These are phyloP conservation scores for Oryza coarctata DNA, from an alignment of 176 grass and related monocot species.

Conservation along the genomic window DNA sequence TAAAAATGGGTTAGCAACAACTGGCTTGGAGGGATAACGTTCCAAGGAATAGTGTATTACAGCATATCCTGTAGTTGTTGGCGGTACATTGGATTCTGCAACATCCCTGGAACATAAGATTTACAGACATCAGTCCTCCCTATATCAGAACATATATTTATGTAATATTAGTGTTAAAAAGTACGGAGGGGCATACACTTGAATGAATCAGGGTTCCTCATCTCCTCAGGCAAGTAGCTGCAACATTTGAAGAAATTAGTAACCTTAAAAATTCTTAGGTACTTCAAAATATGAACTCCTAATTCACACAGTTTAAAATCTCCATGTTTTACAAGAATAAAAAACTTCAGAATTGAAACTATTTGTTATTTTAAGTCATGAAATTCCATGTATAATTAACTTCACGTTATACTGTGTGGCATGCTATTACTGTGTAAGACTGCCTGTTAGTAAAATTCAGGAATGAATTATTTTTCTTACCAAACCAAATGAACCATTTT, in stretches of 20 bases:
- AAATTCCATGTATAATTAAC: constrained; percentile 15
- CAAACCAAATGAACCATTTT: constrained; percentile 19
- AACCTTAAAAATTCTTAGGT: constrained; percentile 10
- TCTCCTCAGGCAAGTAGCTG: constrained; percentile 97
- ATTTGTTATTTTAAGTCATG: constrained; percentile 1
- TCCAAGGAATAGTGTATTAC: constrained; percentile 50
- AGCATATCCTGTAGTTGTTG: constrained; percentile 97
- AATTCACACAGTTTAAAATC: neutral
- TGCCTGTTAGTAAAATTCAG: neutral
- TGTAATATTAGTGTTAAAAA: constrained; percentile 22
- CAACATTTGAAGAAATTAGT: constrained; percentile 42
- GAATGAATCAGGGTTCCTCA: constrained; percentile 91
- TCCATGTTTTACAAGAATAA: neutral
- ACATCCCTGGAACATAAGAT: constrained; percentile 75
- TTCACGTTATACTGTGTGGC: neutral
- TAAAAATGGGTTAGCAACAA: neutral
- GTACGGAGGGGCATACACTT: constrained; percentile 65
- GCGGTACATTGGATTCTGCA: constrained; percentile 93
- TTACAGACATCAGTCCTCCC: neutral
- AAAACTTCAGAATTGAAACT: constrained; percentile 27
- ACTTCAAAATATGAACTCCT: constrained; percentile 19
- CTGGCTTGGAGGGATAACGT: neutral
- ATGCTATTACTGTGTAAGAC: neutral
- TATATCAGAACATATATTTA: constrained; percentile 30
- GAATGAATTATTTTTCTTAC: neutral